Evolutionary conservation across 2,329 filamentous ascomycete species (phyloP).

Genomic region (Xylaria sp.): DNA sequence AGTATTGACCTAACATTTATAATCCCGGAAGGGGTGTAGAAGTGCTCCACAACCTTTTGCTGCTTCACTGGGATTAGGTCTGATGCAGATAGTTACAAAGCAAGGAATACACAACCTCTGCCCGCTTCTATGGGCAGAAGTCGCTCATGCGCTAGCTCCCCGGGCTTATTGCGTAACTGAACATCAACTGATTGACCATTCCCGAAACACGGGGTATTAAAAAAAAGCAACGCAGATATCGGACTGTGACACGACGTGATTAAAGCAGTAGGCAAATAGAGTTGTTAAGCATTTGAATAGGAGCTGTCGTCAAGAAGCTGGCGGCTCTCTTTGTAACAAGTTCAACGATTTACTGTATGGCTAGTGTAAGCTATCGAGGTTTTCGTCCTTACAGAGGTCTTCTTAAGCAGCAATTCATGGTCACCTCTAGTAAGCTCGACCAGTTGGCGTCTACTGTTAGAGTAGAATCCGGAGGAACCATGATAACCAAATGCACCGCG

Average conservation of each 20-base stretch:
- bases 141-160: background rate
- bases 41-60: conserved; percentile 8
- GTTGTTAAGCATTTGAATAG: background rate
- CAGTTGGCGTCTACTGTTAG: too few species aligned
- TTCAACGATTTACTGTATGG: background rate
- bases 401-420: background rate
- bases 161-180: conserved; percentile 14
- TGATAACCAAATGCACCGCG: background rate
- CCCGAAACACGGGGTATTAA: conserved; percentile 30
- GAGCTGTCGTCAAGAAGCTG: background rate
- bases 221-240: conserved; percentile 27
- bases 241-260: conserved; percentile 8
- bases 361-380: background rate
- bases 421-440: background rate
- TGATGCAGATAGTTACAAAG: conserved; percentile 18
- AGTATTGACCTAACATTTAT: too few species aligned
- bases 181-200: conserved; percentile 16
- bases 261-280: too few species aligned
- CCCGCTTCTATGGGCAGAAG: background rate
- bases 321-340: background rate
- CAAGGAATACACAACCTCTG: conserved; percentile 28
- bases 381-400: background rate
- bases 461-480: background rate
- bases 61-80: conserved; percentile 23
- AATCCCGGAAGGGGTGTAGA: background rate